Base-by-base conservation (phyloP, 768 basidiomycete species). In the Podaxis sp. region DNA sequence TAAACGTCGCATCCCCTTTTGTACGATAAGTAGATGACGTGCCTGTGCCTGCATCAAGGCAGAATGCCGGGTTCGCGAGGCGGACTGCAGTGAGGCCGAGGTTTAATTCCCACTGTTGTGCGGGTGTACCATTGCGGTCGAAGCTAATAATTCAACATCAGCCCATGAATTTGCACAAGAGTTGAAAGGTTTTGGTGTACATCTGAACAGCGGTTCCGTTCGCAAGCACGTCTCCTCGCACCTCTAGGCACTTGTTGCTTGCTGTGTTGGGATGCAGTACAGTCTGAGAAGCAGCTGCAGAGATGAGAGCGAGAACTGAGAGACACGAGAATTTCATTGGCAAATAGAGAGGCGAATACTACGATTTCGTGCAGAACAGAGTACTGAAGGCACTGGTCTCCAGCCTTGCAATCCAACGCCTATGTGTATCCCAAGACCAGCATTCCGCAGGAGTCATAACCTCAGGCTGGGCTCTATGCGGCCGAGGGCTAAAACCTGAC, bases 31-130 rank as follows among this genome's bases (percentile, higher is more conserved):
- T 27, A 14, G n/a, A 4, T 18, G 9, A 65, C 66, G 11, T 44
- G 70, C 71, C 48, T 10, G 58, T 57, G 5, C 69, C 68, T 4
- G 69, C 69, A 52, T 73, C 72, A 48, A 73, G 65, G 40, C 72
- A 71, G 61, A 64, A 73, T 27, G 63, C 63, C 0, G 64, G 67
- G 6, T 64, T 65, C 1, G 67, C 65, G 2, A 73, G 58, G 36
- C 57, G 62, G 57, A 73, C 63, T 13, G 68, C 36, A 1, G 69
- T 72, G 4, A 32, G 23, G 6, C 64, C 67, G 0, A 52, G 53
- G 38, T 64, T 61, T 32, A 70, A 44, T 27, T 64, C 40, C 72
- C 72, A 73, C 38, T 65, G 62, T 18, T 73, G 72, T 1, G 69
- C 70, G 10, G 60, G 54, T 9, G 65, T 66, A 23, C 66, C 66